Evolutionary conservation across 306 rosid species (phyloP).

Genomic region (Cucurbita ficifolia): DNA sequence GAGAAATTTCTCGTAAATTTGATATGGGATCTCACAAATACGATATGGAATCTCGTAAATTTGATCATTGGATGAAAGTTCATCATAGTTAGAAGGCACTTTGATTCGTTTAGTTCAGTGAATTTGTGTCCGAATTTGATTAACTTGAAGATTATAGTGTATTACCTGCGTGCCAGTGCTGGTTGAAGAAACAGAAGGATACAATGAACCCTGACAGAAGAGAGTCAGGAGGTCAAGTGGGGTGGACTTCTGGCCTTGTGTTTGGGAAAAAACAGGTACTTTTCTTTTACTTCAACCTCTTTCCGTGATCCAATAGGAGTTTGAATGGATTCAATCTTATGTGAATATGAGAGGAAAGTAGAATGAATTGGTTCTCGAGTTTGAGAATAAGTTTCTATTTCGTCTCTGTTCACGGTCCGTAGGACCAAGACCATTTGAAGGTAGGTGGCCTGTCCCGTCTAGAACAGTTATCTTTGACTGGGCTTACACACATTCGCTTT

Average conservation of each 20-base stretch:
- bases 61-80: not conserved
- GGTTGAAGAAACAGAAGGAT: constrained; percentile 96
- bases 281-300: not conserved
- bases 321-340: not conserved
- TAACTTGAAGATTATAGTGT: not conserved
- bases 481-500: too few species aligned
- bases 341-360: not conserved
- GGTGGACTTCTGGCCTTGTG: constrained; percentile 90
- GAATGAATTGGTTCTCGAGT: not conserved
- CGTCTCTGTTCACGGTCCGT: too few species aligned
- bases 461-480: too few species aligned
- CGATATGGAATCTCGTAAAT: too few species aligned
- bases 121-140: not conserved
- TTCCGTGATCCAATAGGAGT: not conserved
- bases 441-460: too few species aligned
- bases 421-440: too few species aligned
- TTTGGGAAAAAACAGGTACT: constrained; percentile 79
- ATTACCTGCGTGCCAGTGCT: constrained; percentile 43
- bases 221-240: constrained; percentile 28
- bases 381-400: not conserved
- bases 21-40: too few species aligned
- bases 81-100: constrained; percentile 16
- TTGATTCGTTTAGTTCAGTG: not conserved
- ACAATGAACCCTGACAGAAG: constrained; percentile 50
- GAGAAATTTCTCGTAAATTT: not conserved